Percentiles rank a stretch among this genome's conserved stretches.
Evolutionary conservation across 768 basidiomycete species (phyloP).

Genomic region (Trametes cingulata): DNA sequence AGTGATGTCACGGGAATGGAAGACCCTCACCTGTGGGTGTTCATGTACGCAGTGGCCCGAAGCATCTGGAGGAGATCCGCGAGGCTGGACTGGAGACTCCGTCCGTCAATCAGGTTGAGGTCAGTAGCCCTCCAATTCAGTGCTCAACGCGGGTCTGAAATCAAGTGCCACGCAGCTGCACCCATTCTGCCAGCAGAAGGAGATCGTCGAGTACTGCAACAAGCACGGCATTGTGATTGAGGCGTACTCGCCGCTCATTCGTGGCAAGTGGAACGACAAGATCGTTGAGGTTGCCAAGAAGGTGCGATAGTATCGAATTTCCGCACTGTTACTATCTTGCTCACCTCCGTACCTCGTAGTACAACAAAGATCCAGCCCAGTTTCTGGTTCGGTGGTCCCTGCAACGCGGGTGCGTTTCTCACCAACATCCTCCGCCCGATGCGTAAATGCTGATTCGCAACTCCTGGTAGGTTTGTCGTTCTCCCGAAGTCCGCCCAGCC

Average conservation of each 20-base stretch:
- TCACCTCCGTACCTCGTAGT: constrained; percentile 39
- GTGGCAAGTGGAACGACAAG: constrained; percentile 47
- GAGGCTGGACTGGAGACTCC: constrained; percentile 63
- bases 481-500: constrained; percentile 81
- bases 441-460: neutral
- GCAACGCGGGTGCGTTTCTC: constrained; percentile 65
- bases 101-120: constrained; percentile 83
- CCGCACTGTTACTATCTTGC: no score
- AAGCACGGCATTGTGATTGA: constrained; percentile 39
- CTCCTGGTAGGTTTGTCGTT: constrained; percentile 61
- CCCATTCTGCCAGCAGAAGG: constrained; percentile 78
- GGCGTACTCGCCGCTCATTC: constrained; percentile 66
- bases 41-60: constrained; percentile 50
- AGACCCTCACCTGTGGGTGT: neutral
- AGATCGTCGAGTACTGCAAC: constrained; percentile 69
- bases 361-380: constrained; percentile 68
- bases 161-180: no score
- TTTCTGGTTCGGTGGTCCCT: constrained; percentile 89
- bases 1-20: no score
- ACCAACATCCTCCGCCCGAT: neutral
- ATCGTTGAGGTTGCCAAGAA: constrained; percentile 60
- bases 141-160: no score
- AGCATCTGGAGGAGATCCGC: constrained; percentile 75
- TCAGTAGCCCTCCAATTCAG: constrained; percentile 35
- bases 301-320: constrained; percentile 41